Conservation (phyloP, 78 protist genomes). For the Bigelowiella natans region DNA sequence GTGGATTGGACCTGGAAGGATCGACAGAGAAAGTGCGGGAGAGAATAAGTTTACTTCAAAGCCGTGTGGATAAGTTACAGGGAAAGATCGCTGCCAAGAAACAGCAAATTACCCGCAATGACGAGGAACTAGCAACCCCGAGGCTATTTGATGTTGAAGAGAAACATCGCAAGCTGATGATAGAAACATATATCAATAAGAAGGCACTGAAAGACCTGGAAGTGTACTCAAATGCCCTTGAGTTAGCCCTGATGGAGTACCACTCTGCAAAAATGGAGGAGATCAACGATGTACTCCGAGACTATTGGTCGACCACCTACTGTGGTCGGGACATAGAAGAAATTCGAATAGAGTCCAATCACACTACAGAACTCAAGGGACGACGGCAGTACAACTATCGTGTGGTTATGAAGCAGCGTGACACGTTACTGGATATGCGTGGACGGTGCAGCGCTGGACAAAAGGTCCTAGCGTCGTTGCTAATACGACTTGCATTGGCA, state of each 20-base stretch:
- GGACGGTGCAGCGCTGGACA: conserved; percentile 92
- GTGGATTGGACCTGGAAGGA: not conserved
- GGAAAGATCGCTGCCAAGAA: not conserved
- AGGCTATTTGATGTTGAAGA: conserved; percentile 1
- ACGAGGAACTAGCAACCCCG: not conserved
- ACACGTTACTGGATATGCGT: conserved; percentile 84
- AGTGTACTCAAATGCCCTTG: conserved; percentile 42
- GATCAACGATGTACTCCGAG: conserved; percentile 73
- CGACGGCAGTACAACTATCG: conserved; percentile 50
- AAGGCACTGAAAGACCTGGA: conserved; percentile 34
- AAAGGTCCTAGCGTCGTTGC: conserved; percentile 81
- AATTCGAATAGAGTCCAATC: conserved; percentile 72
- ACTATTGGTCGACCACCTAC: conserved; percentile 69
- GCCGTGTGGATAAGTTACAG: not conserved
- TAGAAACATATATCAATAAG: conserved; percentile 2
- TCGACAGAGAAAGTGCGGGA: not conserved
- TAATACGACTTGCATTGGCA: conserved; percentile 94
- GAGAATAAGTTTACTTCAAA: not conserved
- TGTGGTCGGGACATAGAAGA: conserved; percentile 78
- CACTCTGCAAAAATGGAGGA: conserved; percentile 82
- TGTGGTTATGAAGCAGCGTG: conserved; percentile 82
- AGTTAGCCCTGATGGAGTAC: conserved; percentile 55
- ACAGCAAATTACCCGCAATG: not conserved
- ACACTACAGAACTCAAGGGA: conserved; percentile 15
- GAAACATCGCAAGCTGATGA: not conserved